These are phyloP conservation scores for Diplodia sapinea DNA, from an alignment of 2,329 filamentous ascomycete species.

Conservation along the genomic window DNA sequence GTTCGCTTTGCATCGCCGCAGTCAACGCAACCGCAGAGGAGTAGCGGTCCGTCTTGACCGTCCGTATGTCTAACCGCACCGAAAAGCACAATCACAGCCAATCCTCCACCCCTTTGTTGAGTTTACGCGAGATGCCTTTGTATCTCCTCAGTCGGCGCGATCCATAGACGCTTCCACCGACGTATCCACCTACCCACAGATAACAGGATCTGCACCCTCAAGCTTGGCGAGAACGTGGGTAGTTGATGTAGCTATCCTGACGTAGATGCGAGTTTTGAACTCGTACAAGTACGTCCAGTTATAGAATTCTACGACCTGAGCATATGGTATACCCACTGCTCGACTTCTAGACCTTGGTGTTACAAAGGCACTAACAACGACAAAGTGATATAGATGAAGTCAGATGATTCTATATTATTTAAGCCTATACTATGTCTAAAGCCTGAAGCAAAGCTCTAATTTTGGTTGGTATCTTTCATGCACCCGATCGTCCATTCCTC, in stretches of 20 bases:
- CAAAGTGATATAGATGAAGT: background rate
- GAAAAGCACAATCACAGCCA: no score
- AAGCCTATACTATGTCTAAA: background rate
- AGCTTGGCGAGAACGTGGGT: no score
- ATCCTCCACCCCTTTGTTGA: background rate
- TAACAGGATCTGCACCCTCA: no score
- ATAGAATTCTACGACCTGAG: no score
- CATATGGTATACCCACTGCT: no score
- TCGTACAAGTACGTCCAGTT: no score
- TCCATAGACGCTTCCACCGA: no score
- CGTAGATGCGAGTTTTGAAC: no score
- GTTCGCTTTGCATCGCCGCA: background rate
- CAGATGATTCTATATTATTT: background rate
- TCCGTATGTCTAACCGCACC: background rate
- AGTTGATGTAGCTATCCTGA: no score
- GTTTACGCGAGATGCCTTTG: background rate
- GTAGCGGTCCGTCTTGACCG: background rate
- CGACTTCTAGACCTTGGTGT: no score
- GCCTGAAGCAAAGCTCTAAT: background rate
- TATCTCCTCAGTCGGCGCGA: background rate
- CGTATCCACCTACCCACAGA: no score
- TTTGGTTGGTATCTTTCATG: constrained; percentile 12
- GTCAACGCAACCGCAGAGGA: background rate
- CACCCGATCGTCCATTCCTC: background rate
- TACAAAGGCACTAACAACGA: background rate